Evolutionary conservation across 2,329 filamentous ascomycete species (phyloP).

Genomic region (Diaporthe sp.): DNA sequence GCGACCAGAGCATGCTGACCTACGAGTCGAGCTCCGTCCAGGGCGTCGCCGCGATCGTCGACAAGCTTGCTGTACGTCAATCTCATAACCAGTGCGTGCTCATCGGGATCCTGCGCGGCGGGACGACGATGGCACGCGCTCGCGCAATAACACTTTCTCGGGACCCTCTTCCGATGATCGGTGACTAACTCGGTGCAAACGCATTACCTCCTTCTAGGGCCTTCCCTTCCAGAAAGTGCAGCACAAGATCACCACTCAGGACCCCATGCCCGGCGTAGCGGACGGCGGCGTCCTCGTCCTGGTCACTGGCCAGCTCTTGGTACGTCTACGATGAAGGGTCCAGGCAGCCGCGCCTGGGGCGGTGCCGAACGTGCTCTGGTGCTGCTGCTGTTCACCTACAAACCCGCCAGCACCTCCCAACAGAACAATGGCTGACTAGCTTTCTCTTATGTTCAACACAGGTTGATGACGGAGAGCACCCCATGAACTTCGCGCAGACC

Average conservation of each 20-base stretch:
- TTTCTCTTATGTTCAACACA: conserved; percentile 53
- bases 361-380: not conserved
- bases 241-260: conserved; percentile 73
- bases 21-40: conserved; percentile 70
- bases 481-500: conserved; percentile 78
- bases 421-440: conserved; percentile 13
- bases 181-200: conserved; percentile 20
- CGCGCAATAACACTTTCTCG: not conserved
- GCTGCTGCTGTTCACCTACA: not conserved
- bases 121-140: not conserved
- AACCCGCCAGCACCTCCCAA: not conserved
- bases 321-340: conserved; percentile 20
- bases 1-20: conserved; percentile 77
- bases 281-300: conserved; percentile 72
- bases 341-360: not conserved
- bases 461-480: conserved; percentile 75
- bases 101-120: not conserved
- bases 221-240: conserved; percentile 75
- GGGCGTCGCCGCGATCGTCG: conserved; percentile 68
- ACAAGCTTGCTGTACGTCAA: conserved; percentile 71
- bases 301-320: conserved; percentile 65
- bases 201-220: conserved; percentile 51
- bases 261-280: conserved; percentile 72
- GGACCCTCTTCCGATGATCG: conserved; percentile 4
- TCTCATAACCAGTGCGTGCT: not conserved